Evolutionary conservation across 352 stramenopile species (phyloP), one percentile per base, ranked within the genome.

Genomic region (Phytophthora colocasiae): DNA sequence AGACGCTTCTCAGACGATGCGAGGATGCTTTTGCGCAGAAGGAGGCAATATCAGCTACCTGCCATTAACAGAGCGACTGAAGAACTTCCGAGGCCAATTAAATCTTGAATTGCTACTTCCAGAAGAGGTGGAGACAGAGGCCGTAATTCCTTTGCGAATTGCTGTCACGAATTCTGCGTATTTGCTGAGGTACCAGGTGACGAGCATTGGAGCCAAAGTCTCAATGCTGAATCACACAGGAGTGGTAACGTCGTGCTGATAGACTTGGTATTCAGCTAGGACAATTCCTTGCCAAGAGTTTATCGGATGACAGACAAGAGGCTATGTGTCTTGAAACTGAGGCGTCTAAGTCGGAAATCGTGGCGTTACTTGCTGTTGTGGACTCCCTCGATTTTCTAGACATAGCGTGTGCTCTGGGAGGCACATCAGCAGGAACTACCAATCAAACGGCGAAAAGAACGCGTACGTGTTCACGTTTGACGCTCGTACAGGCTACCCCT

Each of bases 1-100:
- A 70, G 83, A 10, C 72, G 77, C 17, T 68, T 92, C 17, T 91
- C 80, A 32, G 79, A 92, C 38, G 79, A 89, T 45, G 81, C 80
- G 0, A 72, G 83, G n/a, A 67, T 81, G 54, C 43, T 89, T 1
- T 58, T 90, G n/a, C 79, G 22, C 58, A 9, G 45, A 55, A 9
- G 44, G 8, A 26, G 22, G 50, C 9, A 68, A 27, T 11, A 38
- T 57, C 24, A 53, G 54, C 26, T 45, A 73, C n/a, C 44, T 81
- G 15, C 66, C 77, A 7, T 49, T 82, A 3, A 69, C 63, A 0
- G 63, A 85, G 22, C 66, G 78, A 7, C 66, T 90, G 11, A 75
- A 85, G 51, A 78, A 81, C 61, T 87, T 87, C 34, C 72, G 73
- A 4, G 70, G 64, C 0, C 63, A 72, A 49, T 66, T 90, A 29